phyloP scores from a whole-genome alignment of 192 early-diverging fungal genomes.

The Mortierella hygrophila region DNA sequence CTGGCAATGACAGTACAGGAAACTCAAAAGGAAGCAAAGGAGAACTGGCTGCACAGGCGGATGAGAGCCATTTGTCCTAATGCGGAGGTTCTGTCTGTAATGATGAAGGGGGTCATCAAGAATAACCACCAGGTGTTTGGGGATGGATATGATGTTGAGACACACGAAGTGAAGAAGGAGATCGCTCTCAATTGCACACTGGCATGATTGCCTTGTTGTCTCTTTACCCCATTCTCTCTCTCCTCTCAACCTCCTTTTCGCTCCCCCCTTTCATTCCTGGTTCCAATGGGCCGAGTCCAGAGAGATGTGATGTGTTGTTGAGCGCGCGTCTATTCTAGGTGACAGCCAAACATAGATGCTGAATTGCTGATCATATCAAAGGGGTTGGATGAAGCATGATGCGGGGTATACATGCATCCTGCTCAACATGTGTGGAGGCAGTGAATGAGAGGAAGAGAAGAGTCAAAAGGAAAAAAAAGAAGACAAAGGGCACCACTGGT shows the following conservation, averaged over 20 bases:
- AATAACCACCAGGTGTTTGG: background rate
- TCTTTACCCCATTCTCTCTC: background rate
- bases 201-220: background rate
- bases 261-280: background rate
- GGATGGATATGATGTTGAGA: background rate
- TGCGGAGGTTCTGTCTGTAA: background rate
- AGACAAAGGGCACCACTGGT: too few relatives aligned
- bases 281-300: background rate
- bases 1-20: background rate
- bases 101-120: background rate
- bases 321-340: background rate
- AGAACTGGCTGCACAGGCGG: background rate
- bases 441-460: background rate
- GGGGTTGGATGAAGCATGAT: background rate
- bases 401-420: background rate
- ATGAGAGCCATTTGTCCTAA: conserved; percentile 1
- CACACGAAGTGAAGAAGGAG: background rate
- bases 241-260: too few relatives aligned
- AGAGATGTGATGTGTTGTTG: background rate
- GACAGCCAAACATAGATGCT: background rate
- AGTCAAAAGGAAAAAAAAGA: background rate
- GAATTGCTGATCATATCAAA: background rate
- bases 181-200: conserved; percentile 2
- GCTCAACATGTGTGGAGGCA: background rate
- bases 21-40: background rate